These are phyloP conservation scores for Xylariaceae sp. DNA, from an alignment of 2,329 filamentous ascomycete species.

Conservation along the genomic window DNA sequence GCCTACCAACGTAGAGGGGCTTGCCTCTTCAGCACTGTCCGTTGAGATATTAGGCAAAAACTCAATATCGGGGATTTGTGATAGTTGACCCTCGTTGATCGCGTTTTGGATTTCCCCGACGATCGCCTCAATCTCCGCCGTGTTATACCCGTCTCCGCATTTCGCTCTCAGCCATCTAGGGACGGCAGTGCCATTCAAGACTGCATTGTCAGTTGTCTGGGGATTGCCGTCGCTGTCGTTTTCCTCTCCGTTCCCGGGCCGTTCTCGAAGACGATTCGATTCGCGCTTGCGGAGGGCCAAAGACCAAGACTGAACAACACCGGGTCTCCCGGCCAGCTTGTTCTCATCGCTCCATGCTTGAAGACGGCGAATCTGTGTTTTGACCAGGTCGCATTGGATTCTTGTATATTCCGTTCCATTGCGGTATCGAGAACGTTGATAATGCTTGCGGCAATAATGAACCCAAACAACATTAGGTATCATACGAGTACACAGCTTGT, in stretches of 20 bases:
- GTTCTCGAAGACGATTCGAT: slow-evolving; percentile 50
- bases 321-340: slow-evolving; percentile 33
- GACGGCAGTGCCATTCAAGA: slow-evolving; percentile 38
- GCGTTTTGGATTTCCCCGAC: slow-evolving; percentile 43
- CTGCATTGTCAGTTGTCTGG: slow-evolving; percentile 22
- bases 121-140: slow-evolving; percentile 45
- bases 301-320: slow-evolving; percentile 56
- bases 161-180: slow-evolving; percentile 38
- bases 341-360: slow-evolving; percentile 59
- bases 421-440: slow-evolving; percentile 71
- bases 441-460: slow-evolving; percentile 75
- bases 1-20: slow-evolving; percentile 3
- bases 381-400: slow-evolving; percentile 60
- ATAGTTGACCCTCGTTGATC: slow-evolving; percentile 40
- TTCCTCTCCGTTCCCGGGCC: slow-evolving; percentile 34
- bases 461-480: slow-evolving; percentile 71
- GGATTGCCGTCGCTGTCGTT: slow-evolving; percentile 28
- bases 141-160: slow-evolving; percentile 46
- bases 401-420: slow-evolving; percentile 57
- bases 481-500: slow-evolving; percentile 69
- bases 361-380: slow-evolving; percentile 58
- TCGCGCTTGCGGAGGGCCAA: slow-evolving; percentile 63
- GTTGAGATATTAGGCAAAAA: slow-evolving; percentile 53
- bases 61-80: slow-evolving; percentile 55
- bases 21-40: slow-evolving; percentile 32